A percentile compares a stretch with the other conserved stretches of the same genome.
Evolutionary conservation across 1,284 basidiomycete species (phyloP).

Genomic region (Caloboletus firmus): DNA sequence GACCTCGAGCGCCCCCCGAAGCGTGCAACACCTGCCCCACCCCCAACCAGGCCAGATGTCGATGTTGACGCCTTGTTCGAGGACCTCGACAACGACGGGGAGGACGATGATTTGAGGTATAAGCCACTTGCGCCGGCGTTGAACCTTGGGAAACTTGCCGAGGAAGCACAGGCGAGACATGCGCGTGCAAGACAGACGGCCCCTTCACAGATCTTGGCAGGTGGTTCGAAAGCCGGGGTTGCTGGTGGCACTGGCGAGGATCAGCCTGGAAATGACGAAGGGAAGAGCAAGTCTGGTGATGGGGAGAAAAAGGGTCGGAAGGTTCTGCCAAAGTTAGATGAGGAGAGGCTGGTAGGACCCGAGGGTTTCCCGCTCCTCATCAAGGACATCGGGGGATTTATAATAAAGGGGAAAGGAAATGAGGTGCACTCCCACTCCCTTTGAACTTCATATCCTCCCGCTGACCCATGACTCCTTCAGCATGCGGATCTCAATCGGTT

Average conservation of each 20-base stretch:
- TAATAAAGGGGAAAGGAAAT: slow-evolving; percentile 81
- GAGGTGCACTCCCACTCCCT: slow-evolving; percentile 56
- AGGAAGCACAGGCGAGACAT: slow-evolving; percentile 52
- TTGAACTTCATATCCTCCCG: not conserved
- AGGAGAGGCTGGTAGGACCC: slow-evolving; percentile 65
- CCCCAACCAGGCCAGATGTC: slow-evolving; percentile 42
- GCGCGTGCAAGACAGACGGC: slow-evolving; percentile 26
- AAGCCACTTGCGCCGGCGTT: slow-evolving; percentile 48
- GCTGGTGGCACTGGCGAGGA: slow-evolving; percentile 20
- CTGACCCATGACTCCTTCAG: slow-evolving; percentile 41
- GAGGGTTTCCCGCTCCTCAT: slow-evolving; percentile 79
- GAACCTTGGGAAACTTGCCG: slow-evolving; percentile 50
- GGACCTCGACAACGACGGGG: slow-evolving; percentile 47
- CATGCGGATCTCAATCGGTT: slow-evolving; percentile 73
- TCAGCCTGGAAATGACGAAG: slow-evolving; percentile 23
- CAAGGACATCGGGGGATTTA: slow-evolving; percentile 71
- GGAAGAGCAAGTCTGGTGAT: slow-evolving; percentile 34
- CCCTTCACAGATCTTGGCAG: slow-evolving; percentile 46
- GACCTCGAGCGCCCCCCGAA: slow-evolving; percentile 30
- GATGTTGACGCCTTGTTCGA: slow-evolving; percentile 70
- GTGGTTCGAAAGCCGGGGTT: slow-evolving; percentile 47
- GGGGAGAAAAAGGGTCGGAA: slow-evolving; percentile 49
- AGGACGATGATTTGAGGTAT: slow-evolving; percentile 39
- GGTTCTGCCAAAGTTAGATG: slow-evolving; percentile 65
- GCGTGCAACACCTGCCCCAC: slow-evolving; percentile 19